Evolutionary conservation across 768 basidiomycete genomes (phyloP), one percentile per base, ranked within the genome.

Genomic region (Russula abietina): DNA sequence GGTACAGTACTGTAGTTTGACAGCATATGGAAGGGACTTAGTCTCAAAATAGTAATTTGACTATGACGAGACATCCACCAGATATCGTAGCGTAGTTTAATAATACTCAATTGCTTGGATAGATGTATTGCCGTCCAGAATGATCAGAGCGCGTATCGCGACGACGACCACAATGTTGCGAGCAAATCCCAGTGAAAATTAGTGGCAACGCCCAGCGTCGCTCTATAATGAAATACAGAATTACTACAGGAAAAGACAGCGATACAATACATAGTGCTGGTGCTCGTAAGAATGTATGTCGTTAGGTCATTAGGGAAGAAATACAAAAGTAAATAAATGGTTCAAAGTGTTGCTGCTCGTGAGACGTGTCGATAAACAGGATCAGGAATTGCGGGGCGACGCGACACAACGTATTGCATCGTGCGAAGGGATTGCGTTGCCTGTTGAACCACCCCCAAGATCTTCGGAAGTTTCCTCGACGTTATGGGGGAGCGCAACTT

Each of bases 401-500:
- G 22, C 9, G 39, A 55, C 2, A 30, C 19, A 2, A 55, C 4
- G 41, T 59, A 64, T 32, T 9, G 38, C 1, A 55, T 4, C 11
- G 53, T 59, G 32, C 52, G 62, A 24, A 55, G 10, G 11, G 46
- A 59, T 22, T 64, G 62, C 12, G 38, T 28, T 33, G 54, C 39
- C 14, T 7, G 46, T 49, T 28, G 36, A 54, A 30, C 14, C 10
- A 50, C 5, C 46, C 12, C 30, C 1, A 63, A 32, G 26, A 58
- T 1, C 22, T n/a, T 55, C 8, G 53, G 62, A 17, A 22, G 9
- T 9, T 39, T 43, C 43, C n/a, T 64, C 14, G 57, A 60, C 8
- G 28, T 36, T 16, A 64, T n/a, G 19, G 53, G 45, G 3, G 53
- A 59, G 30, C 58, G 65, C 16, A 60, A 46, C 50, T 66, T 64